Percentiles rank a stretch among this genome's conserved stretches.
These are phyloP conservation scores for Plasmodium chabaudi DNA, from an alignment of 169 alveolate species.

Conservation along the genomic window DNA sequence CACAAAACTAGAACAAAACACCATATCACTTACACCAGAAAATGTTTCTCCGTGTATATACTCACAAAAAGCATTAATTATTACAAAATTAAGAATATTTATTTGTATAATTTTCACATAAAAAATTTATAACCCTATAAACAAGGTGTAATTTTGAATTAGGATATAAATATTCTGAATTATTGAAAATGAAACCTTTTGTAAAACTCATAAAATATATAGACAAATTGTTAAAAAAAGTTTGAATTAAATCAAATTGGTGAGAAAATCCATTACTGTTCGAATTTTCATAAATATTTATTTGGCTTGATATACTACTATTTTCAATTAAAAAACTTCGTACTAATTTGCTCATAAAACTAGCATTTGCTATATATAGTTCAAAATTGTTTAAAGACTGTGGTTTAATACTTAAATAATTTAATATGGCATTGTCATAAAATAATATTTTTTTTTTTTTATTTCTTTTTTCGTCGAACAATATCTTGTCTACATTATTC, in stretches of 20 bases:
- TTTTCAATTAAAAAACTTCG: conserved; percentile 14
- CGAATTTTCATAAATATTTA: conserved; percentile 1
- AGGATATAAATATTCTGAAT: conserved; percentile 32
- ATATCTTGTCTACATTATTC: conserved; percentile 10
- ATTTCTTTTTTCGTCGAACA: conserved; percentile 32
- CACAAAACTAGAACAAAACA: too few species aligned
- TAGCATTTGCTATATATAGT: conserved; percentile 35
- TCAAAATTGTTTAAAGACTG: conserved; percentile 47
- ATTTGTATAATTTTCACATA: conserved; percentile 24
- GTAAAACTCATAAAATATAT: conserved; percentile 57
- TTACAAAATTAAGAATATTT: conserved; percentile 2
- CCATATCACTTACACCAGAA: too few species aligned
- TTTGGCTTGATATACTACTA: not conserved
- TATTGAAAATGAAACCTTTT: conserved; percentile 25
- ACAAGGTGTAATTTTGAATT: conserved; percentile 26
- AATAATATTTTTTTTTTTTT: conserved; percentile 54
- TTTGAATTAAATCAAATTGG: conserved; percentile 41
- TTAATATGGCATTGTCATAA: conserved; percentile 43
- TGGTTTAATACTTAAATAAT: conserved; percentile 49
- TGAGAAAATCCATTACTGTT: conserved; percentile 1
- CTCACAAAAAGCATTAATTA: too few species aligned
- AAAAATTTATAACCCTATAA: conserved; percentile 28
- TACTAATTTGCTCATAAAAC: conserved; percentile 24
- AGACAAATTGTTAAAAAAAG: conserved; percentile 56
- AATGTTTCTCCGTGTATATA: too few species aligned